Percentiles rank a stretch among this genome's conserved stretches.
Conservation (phyloP, 2,329 filamentous ascomycete species). For the Phialocephala subalpina region DNA sequence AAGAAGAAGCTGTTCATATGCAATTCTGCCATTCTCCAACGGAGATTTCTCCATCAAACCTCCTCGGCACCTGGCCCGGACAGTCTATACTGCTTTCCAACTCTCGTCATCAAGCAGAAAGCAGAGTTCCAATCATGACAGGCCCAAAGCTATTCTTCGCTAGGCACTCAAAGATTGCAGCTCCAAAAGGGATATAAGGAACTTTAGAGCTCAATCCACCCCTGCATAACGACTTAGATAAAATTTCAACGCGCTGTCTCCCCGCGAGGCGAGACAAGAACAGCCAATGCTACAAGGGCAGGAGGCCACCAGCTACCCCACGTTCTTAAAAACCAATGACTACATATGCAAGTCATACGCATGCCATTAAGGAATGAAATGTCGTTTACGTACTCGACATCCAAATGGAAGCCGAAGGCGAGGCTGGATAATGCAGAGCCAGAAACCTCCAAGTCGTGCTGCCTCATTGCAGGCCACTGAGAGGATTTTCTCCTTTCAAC, state of each 20-base stretch:
- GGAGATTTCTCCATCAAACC: not conserved
- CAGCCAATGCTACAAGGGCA: too few species aligned
- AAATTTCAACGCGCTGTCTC: slow-evolving; percentile 22
- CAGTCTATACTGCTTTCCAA: slow-evolving; percentile 13
- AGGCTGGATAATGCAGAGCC: too few species aligned
- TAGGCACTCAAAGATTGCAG: slow-evolving; percentile 25
- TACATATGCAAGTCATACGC: too few species aligned
- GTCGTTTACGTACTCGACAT: too few species aligned
- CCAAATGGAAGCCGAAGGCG: too few species aligned
- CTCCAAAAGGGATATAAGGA: slow-evolving; percentile 28
- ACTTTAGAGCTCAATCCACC: not conserved
- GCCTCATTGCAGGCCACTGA: too few species aligned
- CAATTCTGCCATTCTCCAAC: not conserved
- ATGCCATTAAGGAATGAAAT: too few species aligned
- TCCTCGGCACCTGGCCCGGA: not conserved
- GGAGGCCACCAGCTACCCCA: too few species aligned
- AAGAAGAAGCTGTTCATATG: slow-evolving; percentile 3
- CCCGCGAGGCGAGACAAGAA: too few species aligned
- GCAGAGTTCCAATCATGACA: slow-evolving; percentile 29
- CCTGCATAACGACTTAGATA: slow-evolving; percentile 35
- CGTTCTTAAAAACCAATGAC: too few species aligned
- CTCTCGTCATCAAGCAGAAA: slow-evolving; percentile 13
- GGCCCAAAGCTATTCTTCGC: slow-evolving; percentile 27
- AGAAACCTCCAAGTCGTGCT: too few species aligned
- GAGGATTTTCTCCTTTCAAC: too few species aligned